Conservation (phyloP, 1,284 basidiomycete genomes). For the Sporisorium sorghi region DNA sequence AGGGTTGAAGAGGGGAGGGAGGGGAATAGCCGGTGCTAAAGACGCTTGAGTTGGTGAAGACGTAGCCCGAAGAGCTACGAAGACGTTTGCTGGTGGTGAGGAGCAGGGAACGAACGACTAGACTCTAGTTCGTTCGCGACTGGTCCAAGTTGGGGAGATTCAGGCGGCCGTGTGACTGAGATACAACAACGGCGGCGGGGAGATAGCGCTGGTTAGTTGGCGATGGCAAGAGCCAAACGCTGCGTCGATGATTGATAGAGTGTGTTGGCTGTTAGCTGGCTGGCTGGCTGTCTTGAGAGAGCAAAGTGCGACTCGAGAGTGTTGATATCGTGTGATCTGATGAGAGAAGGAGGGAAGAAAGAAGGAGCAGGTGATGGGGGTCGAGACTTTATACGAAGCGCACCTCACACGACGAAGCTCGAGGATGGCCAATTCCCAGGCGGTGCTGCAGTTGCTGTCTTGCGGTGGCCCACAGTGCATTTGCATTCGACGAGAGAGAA, state of each 20-base stretch:
- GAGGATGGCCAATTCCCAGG: conserved; percentile 19
- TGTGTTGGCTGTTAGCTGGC: conserved; percentile 28
- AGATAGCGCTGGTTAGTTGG: conserved; percentile 7
- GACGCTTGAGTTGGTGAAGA: conserved; percentile 29
- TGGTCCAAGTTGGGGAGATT: conserved; percentile 16
- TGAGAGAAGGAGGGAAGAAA: conserved; percentile 19
- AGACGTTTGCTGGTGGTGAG: conserved; percentile 31
- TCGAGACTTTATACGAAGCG: conserved; percentile 33
- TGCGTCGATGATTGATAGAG: conserved; percentile 38
- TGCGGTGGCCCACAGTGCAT: not conserved
- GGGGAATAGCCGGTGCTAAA: conserved; percentile 32
- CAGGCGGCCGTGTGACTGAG: conserved; percentile 36
- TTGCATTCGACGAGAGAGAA: not conserved
- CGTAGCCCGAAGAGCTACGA: conserved; percentile 38
- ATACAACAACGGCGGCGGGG: conserved; percentile 29
- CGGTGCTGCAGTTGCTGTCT: conserved; percentile 1
- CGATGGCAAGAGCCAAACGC: conserved; percentile 37
- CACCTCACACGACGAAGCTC: conserved; percentile 11
- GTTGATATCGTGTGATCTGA: conserved; percentile 24
- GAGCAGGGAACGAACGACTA: conserved; percentile 46
- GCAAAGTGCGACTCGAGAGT: conserved; percentile 32
- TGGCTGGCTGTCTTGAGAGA: conserved; percentile 21
- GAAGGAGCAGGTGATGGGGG: conserved; percentile 1
- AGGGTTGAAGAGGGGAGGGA: conserved; percentile 7
- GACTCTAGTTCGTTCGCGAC: conserved; percentile 35